phyloP scores from a whole-genome alignment of 2,329 filamentous ascomycete species.

The Aspergillus sp. region DNA sequence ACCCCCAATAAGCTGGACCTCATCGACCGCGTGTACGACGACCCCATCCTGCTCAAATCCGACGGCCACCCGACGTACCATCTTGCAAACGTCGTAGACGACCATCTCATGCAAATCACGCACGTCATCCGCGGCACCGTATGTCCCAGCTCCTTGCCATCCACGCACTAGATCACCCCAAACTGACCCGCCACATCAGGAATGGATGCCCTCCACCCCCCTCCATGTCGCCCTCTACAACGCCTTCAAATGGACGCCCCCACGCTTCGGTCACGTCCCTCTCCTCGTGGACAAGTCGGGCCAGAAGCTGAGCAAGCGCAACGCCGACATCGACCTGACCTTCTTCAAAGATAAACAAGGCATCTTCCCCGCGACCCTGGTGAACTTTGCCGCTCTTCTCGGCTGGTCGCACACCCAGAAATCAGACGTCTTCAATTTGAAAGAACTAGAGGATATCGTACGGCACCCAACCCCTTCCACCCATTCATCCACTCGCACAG shows the following conservation, averaged over 20 bases:
- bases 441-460: constrained; percentile 68
- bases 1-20: constrained; percentile 45
- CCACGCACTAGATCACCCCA: too few species aligned
- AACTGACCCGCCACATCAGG: constrained; percentile 43
- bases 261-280: constrained; percentile 76
- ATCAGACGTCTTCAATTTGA: constrained; percentile 68
- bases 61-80: constrained; percentile 96
- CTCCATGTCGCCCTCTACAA: constrained; percentile 72
- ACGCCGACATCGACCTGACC: constrained; percentile 62
- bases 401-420: constrained; percentile 73
- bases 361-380: constrained; percentile 62
- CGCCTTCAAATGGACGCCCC: constrained; percentile 71
- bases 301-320: constrained; percentile 84
- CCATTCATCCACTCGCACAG: background rate
- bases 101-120: constrained; percentile 91
- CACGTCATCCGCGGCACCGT: constrained; percentile 88
- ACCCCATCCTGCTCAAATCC: constrained; percentile 85
- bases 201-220: constrained; percentile 95
- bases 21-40: constrained; percentile 60
- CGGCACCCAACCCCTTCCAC: constrained; percentile 18
- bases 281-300: constrained; percentile 66
- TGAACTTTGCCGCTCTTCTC: constrained; percentile 80
- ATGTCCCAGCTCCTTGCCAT: constrained; percentile 26
- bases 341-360: constrained; percentile 56
- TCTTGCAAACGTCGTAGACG: constrained; percentile 94